phyloP scores from a whole-genome alignment of 768 basidiomycete genomes.

The Termitomyces eurrhizus region DNA sequence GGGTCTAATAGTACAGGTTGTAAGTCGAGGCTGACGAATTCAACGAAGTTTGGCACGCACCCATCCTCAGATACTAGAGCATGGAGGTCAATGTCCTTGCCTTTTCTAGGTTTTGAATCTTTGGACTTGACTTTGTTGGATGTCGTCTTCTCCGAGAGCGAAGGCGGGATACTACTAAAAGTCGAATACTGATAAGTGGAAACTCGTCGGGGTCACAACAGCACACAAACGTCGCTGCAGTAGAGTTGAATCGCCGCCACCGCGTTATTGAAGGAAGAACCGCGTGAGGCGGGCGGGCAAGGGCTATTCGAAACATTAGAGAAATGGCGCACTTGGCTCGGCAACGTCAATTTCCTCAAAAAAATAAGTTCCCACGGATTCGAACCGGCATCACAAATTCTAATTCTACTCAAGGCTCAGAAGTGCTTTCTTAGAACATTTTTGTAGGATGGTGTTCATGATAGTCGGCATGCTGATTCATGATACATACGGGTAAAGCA shows the following conservation, averaged over 20 bases:
- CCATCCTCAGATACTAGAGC: conserved; percentile 6
- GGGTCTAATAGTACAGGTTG: background rate
- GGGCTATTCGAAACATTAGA: conserved; percentile 15
- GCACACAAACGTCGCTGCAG: conserved; percentile 5
- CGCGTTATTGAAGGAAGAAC: conserved; percentile 14
- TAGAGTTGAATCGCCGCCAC: conserved; percentile 11
- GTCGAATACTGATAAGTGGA: background rate
- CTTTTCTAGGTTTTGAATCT: background rate
- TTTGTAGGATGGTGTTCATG: conserved; percentile 6
- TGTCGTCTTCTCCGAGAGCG: background rate
- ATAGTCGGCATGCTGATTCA: conserved; percentile 15
- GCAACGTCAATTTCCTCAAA: conserved; percentile 10
- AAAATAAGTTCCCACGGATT: conserved; percentile 13
- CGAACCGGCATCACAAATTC: background rate
- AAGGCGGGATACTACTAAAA: conserved; percentile 4
- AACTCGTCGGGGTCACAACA: background rate
- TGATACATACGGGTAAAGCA: conserved; percentile 15
- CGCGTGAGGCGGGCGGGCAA: conserved; percentile 14
- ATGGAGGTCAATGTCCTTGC: background rate
- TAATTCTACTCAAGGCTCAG: background rate
- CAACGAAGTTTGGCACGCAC: conserved; percentile 1
- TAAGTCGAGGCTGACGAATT: background rate
- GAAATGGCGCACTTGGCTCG: background rate
- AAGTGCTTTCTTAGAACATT: background rate
- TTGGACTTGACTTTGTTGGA: background rate